Base-by-base conservation (phyloP, 192 early-diverging fungal genomes). In the Gonapodya sp. region DNA sequence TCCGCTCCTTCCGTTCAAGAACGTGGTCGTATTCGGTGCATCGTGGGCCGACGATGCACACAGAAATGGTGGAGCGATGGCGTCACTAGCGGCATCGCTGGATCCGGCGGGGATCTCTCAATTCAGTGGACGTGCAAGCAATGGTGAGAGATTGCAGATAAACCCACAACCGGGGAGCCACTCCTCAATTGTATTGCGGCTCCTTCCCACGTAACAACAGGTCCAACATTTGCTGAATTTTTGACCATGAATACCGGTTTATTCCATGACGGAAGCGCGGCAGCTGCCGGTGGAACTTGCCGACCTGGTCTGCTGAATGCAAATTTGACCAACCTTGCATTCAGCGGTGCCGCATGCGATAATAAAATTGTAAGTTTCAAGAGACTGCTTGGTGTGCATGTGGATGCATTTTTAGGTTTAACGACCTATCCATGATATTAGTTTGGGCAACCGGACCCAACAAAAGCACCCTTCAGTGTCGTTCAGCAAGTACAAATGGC, bases 401-500 rank as follows among this genome's bases (percentile, higher is more conserved):
- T n/a, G n/a, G n/a, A n/a, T n/a, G n/a, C n/a, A n/a, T n/a, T 64
- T 64, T 24, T 64, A 64, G 46, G 8, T 64, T 64, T 24, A 64
- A 16, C 24, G 8, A 64, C 46, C 24, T 8, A 64, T 24, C 8
- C 8, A 24, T 64, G 8, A 64, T 24, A 64, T 64, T 64, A 64
- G 46, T 64, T 64, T 64, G 46, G 46, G 46, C 46, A 64, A 64
- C 46, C 46, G 8, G 46, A 64, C 46, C 46, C 46, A 64, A 64
- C 46, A 64, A 64, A 64, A 64, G 46, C 46, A 24, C 46, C 46
- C 8, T 64, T 64, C 46, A 64, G 46, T 64, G 46, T 64, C 46
- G 46, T 64, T 24, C 46, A 64, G 46, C 46, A 64, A 24, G 46
- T 64, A 16, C 46, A 64, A 24, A 64, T 64, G 46, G 46, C 46